Evolutionary conservation across 2,329 filamentous ascomycete species (phyloP).

Genomic region (Neoscytalidium dimidiatum): DNA sequence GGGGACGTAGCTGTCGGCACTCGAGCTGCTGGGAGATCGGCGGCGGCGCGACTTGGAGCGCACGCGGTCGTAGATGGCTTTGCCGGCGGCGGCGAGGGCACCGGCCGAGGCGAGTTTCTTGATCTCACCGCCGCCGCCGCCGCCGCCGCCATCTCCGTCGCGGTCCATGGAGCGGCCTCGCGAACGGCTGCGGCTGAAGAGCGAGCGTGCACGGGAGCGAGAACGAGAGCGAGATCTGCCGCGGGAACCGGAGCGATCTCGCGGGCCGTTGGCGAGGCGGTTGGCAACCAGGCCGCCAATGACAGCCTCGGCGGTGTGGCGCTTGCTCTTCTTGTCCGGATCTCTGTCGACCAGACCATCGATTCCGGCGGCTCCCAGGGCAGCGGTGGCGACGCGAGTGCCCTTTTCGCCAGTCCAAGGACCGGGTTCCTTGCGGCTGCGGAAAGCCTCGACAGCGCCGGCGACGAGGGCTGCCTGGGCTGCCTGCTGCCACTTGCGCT

Average conservation of each 20-base stretch:
- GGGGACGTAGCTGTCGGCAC: conserved; percentile 55
- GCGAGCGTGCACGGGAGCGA: conserved; percentile 63
- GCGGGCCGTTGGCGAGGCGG: conserved; percentile 79
- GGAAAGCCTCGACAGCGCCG: conserved; percentile 89
- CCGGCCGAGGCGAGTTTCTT: conserved; percentile 52
- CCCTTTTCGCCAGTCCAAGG: conserved; percentile 90
- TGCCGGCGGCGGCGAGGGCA: conserved; percentile 52
- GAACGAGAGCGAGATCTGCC: conserved; percentile 53
- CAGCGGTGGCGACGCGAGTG: conserved; percentile 86
- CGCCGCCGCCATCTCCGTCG: conserved; percentile 40
- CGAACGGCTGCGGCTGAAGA: conserved; percentile 47
- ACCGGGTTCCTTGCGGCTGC: conserved; percentile 83
- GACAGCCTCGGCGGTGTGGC: conserved; percentile 82
- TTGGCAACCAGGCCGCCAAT: conserved; percentile 86
- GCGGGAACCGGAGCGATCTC: conserved; percentile 64
- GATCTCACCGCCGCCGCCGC: conserved; percentile 46
- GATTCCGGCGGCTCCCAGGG: conserved; percentile 80
- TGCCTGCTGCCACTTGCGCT: conserved; percentile 68
- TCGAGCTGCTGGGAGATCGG: conserved; percentile 47
- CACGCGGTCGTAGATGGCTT: conserved; percentile 57
- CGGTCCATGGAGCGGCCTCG: conserved; percentile 55
- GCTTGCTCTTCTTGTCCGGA: conserved; percentile 72
- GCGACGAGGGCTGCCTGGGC: conserved; percentile 89
- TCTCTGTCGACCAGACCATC: conserved; percentile 72
- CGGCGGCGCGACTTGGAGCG: conserved; percentile 54